These are phyloP conservation scores for Geranomyces variabilis DNA, from an alignment of 192 early-diverging fungal species.

Conservation along the genomic window DNA sequence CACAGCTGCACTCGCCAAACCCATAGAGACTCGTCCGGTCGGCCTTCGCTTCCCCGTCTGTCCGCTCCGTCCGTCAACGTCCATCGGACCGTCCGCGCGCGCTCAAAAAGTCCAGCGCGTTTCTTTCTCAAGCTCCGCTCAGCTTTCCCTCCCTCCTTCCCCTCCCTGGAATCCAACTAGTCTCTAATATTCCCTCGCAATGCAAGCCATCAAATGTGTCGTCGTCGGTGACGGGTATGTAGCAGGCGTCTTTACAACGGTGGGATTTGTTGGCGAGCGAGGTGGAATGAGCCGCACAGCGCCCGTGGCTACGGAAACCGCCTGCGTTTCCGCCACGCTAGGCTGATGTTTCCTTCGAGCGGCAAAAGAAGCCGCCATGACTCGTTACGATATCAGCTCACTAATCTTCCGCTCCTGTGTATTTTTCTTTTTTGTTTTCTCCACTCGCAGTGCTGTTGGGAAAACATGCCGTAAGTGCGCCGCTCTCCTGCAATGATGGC, in stretches of 20 bases:
- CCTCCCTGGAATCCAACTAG: conserved; percentile 17
- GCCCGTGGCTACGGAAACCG: too few relatives aligned
- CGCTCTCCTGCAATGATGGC: not conserved
- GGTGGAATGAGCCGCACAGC: too few relatives aligned
- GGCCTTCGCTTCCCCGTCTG: not conserved
- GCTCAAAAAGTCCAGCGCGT: not conserved
- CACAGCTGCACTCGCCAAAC: not conserved
- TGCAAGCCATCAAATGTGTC: conserved; percentile 93
- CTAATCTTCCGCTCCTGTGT: not conserved
- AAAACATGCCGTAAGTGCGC: conserved; percentile 82
- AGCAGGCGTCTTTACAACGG: not conserved
- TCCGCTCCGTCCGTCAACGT: not conserved
- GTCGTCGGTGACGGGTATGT: conserved; percentile 86
- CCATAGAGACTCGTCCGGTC: not conserved
- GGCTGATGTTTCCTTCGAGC: not conserved
- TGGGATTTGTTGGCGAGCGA: too few relatives aligned
- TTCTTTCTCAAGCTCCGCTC: not conserved
- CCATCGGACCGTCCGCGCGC: not conserved
- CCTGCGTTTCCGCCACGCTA: too few relatives aligned
- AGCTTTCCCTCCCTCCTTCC: not conserved
- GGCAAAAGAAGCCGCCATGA: too few relatives aligned
- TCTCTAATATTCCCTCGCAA: conserved; percentile 30
- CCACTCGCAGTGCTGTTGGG: conserved; percentile 72
- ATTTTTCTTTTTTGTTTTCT: not conserved
- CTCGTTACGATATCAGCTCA: too few relatives aligned